These are phyloP conservation scores for Colletotrichum sp. DNA, from an alignment of 2,329 filamentous ascomycete species.

Conservation along the genomic window DNA sequence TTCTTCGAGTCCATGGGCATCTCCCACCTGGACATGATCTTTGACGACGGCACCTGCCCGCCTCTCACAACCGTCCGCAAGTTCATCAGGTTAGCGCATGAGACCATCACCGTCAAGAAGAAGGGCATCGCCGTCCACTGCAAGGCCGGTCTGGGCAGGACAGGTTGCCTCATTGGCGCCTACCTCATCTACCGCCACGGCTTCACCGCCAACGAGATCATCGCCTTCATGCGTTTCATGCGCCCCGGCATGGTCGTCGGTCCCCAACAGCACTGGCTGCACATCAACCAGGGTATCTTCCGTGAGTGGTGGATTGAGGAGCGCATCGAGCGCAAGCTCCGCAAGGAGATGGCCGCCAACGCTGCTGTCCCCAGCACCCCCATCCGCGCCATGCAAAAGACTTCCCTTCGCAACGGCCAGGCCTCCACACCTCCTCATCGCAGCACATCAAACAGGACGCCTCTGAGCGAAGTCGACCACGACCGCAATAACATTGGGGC, in stretches of 20 bases:
- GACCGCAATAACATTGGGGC: slow-evolving; percentile 72
- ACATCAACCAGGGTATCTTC: slow-evolving; percentile 95
- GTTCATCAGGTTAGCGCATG: slow-evolving; percentile 93
- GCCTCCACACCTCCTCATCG: slow-evolving; percentile 85
- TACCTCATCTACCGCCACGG: slow-evolving; percentile 97
- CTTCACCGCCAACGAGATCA: slow-evolving; percentile 96
- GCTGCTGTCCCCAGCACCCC: slow-evolving; percentile 63
- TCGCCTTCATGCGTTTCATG: slow-evolving; percentile 99
- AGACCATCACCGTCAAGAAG: slow-evolving; percentile 89
- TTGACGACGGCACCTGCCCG: slow-evolving; percentile 97
- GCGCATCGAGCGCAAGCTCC: slow-evolving; percentile 73
- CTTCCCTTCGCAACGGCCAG: slow-evolving; percentile 64
- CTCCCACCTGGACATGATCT: slow-evolving; percentile 98
- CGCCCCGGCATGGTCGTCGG: slow-evolving; percentile 98
- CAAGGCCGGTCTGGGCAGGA: slow-evolving; percentile 95
- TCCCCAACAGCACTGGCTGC: slow-evolving; percentile 98
- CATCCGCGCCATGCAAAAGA: slow-evolving; percentile 66
- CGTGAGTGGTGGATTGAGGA: slow-evolving; percentile 98
- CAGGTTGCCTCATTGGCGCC: slow-evolving; percentile 94
- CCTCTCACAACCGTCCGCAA: slow-evolving; percentile 87
- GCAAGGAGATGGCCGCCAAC: slow-evolving; percentile 61
- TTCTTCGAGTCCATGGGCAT: slow-evolving; percentile 97
- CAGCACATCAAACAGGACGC: slow-evolving; percentile 76
- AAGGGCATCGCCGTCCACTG: slow-evolving; percentile 97
- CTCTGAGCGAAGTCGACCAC: slow-evolving; percentile 91